Conservation (phyloP, 2,329 filamentous ascomycete species). For the Diaporthe vexans region DNA sequence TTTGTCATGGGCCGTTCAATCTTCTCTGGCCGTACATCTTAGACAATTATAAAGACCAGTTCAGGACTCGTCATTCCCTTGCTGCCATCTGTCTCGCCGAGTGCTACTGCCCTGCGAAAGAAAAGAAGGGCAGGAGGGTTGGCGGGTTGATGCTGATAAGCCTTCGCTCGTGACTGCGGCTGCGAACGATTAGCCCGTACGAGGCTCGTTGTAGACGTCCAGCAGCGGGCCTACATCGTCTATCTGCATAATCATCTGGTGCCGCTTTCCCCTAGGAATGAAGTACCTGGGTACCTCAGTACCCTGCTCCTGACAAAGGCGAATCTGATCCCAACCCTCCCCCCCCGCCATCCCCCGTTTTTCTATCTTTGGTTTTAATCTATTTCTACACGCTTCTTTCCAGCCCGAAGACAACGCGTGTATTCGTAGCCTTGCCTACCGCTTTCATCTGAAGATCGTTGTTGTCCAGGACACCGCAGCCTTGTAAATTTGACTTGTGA, state of each 20-base stretch:
- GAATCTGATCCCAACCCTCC: no score
- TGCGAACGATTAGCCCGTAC: no score
- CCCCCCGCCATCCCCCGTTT: no score
- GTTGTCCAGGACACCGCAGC: not conserved
- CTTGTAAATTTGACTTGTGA: not conserved
- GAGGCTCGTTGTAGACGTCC: not conserved
- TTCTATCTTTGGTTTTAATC: no score
- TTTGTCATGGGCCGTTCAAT: slow-evolving; percentile 30
- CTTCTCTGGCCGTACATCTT: slow-evolving; percentile 18
- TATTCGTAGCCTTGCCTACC: no score
- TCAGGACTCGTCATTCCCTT: not conserved
- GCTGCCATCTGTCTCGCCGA: not conserved
- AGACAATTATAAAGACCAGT: not conserved
- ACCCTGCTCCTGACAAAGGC: no score
- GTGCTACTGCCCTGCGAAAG: not conserved
- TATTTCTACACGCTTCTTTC: no score
- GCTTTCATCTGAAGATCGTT: not conserved
- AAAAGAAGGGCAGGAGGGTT: not conserved
- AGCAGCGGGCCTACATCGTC: not conserved
- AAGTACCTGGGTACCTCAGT: not conserved
- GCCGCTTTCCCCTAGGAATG: no score
- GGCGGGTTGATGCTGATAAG: no score
- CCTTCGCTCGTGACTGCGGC: no score
- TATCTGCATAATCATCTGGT: not conserved
- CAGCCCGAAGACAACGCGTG: no score